Evolutionary conservation across 108 stramenopile genomes (phyloP).

Genomic region (Skeletonema tropicum): DNA sequence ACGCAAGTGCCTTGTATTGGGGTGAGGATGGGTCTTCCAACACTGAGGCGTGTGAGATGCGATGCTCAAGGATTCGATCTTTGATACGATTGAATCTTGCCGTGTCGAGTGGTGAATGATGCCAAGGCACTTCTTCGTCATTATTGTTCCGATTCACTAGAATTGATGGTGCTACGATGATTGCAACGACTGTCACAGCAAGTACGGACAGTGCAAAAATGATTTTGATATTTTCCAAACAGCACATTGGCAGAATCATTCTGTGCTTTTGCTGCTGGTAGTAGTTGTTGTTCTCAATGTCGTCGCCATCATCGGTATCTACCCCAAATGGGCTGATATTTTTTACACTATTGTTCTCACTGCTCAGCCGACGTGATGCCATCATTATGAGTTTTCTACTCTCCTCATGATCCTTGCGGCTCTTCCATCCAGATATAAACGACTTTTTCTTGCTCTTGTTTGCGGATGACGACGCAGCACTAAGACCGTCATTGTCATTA

Average conservation of each 20-base stretch:
- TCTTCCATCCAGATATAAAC: not conserved
- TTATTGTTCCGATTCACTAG: not conserved
- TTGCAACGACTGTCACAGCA: not conserved
- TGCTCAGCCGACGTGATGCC: constrained; percentile 13
- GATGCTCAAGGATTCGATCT: constrained; percentile 46
- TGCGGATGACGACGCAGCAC: not conserved
- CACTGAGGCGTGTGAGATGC: constrained; percentile 34
- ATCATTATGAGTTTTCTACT: constrained; percentile 21
- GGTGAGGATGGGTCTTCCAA: constrained; percentile 29
- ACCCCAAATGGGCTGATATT: not conserved
- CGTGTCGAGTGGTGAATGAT: not conserved
- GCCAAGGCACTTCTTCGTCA: not conserved
- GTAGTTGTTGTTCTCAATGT: constrained; percentile 1
- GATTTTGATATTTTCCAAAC: not conserved
- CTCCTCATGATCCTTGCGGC: constrained; percentile 12
- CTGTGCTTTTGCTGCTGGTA: constrained; percentile 1
- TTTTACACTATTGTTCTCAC: not conserved
- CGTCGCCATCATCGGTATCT: not conserved
- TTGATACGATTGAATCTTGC: constrained; percentile 42
- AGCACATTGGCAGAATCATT: not conserved
- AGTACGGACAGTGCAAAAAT: not conserved
- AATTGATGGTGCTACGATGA: not conserved
- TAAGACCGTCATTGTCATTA: not conserved
- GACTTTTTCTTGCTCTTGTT: not conserved
- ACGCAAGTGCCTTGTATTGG: constrained; percentile 47